Base-by-base conservation (phyloP, 2,329 filamentous ascomycete genomes). In the Beauveria pseudobassiana region DNA sequence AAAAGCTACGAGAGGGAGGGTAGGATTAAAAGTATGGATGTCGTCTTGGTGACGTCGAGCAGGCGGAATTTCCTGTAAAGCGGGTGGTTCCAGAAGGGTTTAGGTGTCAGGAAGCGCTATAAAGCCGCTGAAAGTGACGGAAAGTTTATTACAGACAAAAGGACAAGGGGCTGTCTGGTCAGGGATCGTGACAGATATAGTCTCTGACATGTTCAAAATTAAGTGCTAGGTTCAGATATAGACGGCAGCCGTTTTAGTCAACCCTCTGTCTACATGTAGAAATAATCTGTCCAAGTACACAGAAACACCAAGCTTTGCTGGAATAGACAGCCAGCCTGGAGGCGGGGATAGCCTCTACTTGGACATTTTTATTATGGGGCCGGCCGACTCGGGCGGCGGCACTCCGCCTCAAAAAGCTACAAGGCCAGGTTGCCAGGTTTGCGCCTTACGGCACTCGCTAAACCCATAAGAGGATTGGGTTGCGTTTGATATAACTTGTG, bases 271-370 rank as follows among this genome's bases (percentile, higher is more conserved):
- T 38, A 38, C 34, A 38, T 38, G 34, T 14, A 38, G 34, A 4
- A 38, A 38, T 38, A 38, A 38, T 14, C 5, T 38, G 34, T 14
- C 34, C 12, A 1, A 38, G 14, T 38, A 38, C 34, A 14, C 34
- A 34, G 10, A 12, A 5, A 38, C 5, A 38, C 34, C 5, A 4
- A 38, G 34, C 34, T 14, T 38, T 38, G 34, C 12, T 14, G 34
- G 34, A 38, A 38, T 6, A 38, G 34, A 38, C 12, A 38, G 34
- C 12, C 12, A 38, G 34, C 34, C 34, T 38, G 12, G 57, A 66
- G 53, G 67, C 66, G 70, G 71, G 69, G 66, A 65, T 66, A 65
- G 69, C 58, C 65, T 59, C 45, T 73, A 71, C 70, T 71, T 73
- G 71, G 64, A 67, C 67, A 71, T 70, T 69, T 71, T 67, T 64